These are phyloP conservation scores for Cryptococcus wingfieldii DNA, from an alignment of 1,284 basidiomycete genomes.

Conservation along the genomic window DNA sequence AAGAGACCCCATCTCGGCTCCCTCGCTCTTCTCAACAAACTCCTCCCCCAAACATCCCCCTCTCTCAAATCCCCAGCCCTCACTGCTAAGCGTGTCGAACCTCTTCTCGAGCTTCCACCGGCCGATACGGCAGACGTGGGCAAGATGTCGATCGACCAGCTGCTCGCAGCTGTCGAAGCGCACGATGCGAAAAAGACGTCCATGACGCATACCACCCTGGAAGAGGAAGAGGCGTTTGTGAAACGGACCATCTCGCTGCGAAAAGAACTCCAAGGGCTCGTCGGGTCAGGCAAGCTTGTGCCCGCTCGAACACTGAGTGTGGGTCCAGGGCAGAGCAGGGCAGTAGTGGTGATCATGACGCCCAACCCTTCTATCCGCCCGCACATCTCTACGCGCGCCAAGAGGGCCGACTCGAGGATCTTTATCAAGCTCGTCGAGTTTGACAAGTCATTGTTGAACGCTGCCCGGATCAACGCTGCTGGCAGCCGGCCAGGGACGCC, in stretches of 20 bases:
- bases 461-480: constrained; percentile 1
- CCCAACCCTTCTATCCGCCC: constrained; percentile 52
- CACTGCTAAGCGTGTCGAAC: constrained; percentile 35
- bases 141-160: constrained; percentile 49
- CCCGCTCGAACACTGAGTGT: constrained; percentile 46
- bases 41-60: constrained; percentile 6
- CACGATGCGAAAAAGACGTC: constrained; percentile 47
- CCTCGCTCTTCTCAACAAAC: constrained; percentile 7
- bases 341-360: constrained; percentile 51
- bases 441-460: constrained; percentile 36
- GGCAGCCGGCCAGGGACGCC: constrained; percentile 3
- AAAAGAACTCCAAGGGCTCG: constrained; percentile 48
- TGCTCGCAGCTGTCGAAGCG: constrained; percentile 49
- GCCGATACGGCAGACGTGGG: constrained; percentile 30
- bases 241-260: constrained; percentile 49
- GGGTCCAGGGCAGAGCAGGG: constrained; percentile 38
- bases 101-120: constrained; percentile 11
- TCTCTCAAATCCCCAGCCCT: constrained; percentile 38
- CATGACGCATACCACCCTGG: constrained; percentile 43
- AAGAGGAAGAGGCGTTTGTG: constrained; percentile 53
- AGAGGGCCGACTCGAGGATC: constrained; percentile 53
- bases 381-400: constrained; percentile 48
- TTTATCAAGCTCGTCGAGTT: constrained; percentile 52
- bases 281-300: constrained; percentile 45
- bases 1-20: constrained; percentile 7